Evolutionary conservation across 129 eudicot genomes (phyloP).

Genomic region (Glebionis coronaria): DNA sequence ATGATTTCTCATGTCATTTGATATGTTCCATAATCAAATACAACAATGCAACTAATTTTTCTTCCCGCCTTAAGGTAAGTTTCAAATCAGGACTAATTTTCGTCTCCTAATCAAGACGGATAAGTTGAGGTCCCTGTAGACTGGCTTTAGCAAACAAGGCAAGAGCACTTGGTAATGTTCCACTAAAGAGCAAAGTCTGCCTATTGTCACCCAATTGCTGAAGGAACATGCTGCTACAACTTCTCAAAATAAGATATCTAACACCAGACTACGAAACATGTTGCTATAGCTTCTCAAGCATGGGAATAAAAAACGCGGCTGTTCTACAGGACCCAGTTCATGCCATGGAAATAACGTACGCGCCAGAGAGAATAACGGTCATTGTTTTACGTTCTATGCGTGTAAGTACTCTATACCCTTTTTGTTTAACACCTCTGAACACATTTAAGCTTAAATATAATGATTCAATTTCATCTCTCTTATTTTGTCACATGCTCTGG

Average conservation of each 20-base stretch:
- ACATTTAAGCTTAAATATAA: too few relatives aligned
- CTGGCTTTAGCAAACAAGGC: conserved; percentile 97
- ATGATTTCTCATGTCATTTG: conserved; percentile 54
- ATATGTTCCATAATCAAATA: conserved; percentile 77
- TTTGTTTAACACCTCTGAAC: conserved; percentile 62
- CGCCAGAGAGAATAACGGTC: conserved; percentile 73
- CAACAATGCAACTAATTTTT: conserved; percentile 81
- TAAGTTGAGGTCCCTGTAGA: conserved; percentile 81
- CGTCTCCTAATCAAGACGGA: conserved; percentile 86
- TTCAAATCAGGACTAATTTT: conserved; percentile 85
- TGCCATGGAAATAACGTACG: conserved; percentile 95
- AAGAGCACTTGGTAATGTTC: conserved; percentile 87
- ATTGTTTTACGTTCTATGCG: conserved; percentile 94
- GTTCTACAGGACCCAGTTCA: conserved; percentile 95
- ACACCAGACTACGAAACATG: conserved; percentile 75
- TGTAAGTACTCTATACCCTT: conserved; percentile 88
- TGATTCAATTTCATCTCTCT: too few relatives aligned
- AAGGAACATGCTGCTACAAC: conserved; percentile 70
- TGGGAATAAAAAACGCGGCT: conserved; percentile 88
- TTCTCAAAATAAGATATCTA: conserved; percentile 63
- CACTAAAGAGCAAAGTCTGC: too few relatives aligned
- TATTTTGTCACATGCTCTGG: too few relatives aligned
- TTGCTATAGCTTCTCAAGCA: conserved; percentile 71
- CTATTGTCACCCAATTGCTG: too few relatives aligned
- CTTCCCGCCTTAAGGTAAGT: conserved; percentile 78